These are phyloP conservation scores for Cryptosporidium xiaoi DNA, from an alignment of 169 alveolate species.

Conservation along the genomic window DNA sequence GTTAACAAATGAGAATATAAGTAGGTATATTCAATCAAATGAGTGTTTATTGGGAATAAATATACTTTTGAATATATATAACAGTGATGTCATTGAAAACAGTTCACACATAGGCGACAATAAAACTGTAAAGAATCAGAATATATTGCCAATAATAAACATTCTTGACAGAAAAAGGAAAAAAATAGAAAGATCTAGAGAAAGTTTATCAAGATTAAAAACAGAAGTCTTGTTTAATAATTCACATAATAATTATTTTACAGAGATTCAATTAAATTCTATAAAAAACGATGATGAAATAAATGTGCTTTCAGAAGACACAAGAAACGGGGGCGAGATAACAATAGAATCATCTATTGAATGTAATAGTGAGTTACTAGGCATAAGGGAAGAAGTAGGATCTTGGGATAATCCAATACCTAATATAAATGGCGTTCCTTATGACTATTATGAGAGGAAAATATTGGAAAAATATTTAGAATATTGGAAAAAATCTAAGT, in stretches of 20 bases:
- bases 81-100: background rate
- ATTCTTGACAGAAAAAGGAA: conserved; percentile 33
- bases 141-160: conserved; percentile 33
- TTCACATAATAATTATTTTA: background rate
- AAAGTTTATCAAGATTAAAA: conserved; percentile 13
- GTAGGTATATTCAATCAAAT: conserved; percentile 36
- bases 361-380: background rate
- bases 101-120: background rate
- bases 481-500: conserved; percentile 43
- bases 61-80: conserved; percentile 8
- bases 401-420: conserved; percentile 73
- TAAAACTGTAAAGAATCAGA: background rate
- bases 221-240: conserved; percentile 3
- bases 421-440: conserved; percentile 32
- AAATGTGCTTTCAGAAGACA: background rate
- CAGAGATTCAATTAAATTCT: background rate
- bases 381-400: conserved; percentile 40
- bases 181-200: conserved; percentile 35
- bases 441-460: conserved; percentile 42
- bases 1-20: conserved; percentile 12
- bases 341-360: background rate
- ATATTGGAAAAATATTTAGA: conserved; percentile 57
- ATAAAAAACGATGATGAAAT: background rate
- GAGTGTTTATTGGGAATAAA: conserved; percentile 44
- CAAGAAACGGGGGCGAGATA: background rate